Conservation (phyloP, 371 early-diverging fungal species). For the Mucor racemosus region DNA sequence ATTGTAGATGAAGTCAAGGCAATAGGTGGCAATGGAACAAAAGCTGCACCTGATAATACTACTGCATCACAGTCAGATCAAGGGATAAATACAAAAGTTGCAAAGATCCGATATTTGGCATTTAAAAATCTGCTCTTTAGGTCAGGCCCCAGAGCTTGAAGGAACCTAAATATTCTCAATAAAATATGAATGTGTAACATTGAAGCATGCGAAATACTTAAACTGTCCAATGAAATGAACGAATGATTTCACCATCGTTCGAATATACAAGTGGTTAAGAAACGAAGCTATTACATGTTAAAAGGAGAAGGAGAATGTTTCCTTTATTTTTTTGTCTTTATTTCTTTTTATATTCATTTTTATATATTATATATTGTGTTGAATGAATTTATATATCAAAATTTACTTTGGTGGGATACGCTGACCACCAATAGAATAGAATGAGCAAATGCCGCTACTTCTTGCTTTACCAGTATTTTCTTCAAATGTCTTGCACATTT, state of each 20-base stretch:
- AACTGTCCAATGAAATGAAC: slow-evolving; percentile 23
- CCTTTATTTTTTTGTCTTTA: slow-evolving; percentile 12
- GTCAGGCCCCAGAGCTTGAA: too few species aligned
- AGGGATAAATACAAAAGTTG: too few species aligned
- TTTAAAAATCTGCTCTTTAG: too few species aligned
- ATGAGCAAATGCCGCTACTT: slow-evolving; percentile 70
- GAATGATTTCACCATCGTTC: slow-evolving; percentile 36
- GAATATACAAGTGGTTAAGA: slow-evolving; percentile 28
- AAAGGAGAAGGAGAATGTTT: slow-evolving; percentile 10
- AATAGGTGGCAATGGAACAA: too few species aligned
- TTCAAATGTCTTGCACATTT: slow-evolving; percentile 84
- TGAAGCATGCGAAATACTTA: neutral
- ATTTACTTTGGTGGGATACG: slow-evolving; percentile 26
- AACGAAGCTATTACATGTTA: slow-evolving; percentile 14
- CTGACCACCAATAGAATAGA: slow-evolving; percentile 67
- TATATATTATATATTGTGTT: neutral
- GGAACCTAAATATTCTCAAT: too few species aligned
- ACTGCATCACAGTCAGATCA: too few species aligned
- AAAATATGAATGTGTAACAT: neutral
- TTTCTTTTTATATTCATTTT: slow-evolving; percentile 5
- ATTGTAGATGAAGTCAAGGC: too few species aligned
- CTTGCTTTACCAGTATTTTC: slow-evolving; percentile 75
- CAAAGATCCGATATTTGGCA: too few species aligned
- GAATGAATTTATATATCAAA: neutral
- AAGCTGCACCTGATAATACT: too few species aligned